These are phyloP conservation scores for Globisporangium viniferum DNA, from an alignment of 352 stramenopile genomes.

Conservation along the genomic window DNA sequence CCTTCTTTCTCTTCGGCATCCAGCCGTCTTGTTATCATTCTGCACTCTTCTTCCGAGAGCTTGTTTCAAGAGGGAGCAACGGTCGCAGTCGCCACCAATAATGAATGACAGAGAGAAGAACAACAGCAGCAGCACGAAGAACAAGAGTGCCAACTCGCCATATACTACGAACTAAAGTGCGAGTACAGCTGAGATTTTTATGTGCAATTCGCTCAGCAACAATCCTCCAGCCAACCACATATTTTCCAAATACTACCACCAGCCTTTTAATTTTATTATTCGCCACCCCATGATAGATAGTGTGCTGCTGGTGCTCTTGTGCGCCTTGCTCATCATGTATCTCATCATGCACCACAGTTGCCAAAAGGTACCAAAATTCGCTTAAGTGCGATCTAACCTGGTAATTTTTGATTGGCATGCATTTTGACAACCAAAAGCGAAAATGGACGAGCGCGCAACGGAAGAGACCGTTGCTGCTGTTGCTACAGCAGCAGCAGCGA, in stretches of 20 bases:
- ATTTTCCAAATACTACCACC: neutral
- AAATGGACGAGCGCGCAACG: neutral
- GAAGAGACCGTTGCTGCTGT: neutral
- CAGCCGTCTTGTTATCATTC: neutral
- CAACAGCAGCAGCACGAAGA: neutral
- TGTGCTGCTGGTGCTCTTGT: no score
- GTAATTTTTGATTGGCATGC: conserved; percentile 6
- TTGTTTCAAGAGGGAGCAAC: neutral
- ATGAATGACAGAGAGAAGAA: neutral
- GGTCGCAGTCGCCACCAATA: conserved; percentile 1
- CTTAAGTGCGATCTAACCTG: neutral
- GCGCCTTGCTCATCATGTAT: no score
- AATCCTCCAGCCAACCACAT: neutral
- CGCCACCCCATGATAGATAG: no score
- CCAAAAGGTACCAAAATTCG: no score
- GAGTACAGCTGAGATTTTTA: conserved; percentile 1
- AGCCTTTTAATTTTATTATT: conserved; percentile 1
- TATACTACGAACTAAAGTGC: neutral
- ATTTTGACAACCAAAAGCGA: neutral
- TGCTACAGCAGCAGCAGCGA: neutral
- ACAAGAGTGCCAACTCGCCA: conserved; percentile 4
- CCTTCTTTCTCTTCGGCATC: neutral
- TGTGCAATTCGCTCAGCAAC: neutral
- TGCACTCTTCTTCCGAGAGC: neutral
- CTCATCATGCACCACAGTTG: no score